Percentiles rank a stretch among this genome's conserved stretches.
Conservation (phyloP, 331 rosid species). For the Prunus yedoensis region DNA sequence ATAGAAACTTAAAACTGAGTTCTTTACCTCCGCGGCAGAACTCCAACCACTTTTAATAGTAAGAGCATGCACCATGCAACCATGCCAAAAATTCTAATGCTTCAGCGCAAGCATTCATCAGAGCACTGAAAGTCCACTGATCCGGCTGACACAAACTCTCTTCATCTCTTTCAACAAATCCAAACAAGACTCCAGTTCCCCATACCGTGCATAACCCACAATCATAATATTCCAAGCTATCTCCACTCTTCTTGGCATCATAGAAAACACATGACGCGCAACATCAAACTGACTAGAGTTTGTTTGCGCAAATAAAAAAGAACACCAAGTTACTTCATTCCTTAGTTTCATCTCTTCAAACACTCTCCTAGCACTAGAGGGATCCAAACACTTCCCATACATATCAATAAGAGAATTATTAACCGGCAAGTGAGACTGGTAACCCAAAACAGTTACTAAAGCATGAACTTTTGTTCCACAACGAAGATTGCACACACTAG, state of each 20-base stretch:
- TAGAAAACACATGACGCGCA: slow-evolving; percentile 49
- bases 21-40: slow-evolving; percentile 57
- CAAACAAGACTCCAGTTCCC: slow-evolving; percentile 55
- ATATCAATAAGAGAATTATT: slow-evolving; percentile 63
- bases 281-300: slow-evolving; percentile 39
- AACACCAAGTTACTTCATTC: slow-evolving; percentile 77
- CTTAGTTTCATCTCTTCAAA: slow-evolving; percentile 53
- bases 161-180: slow-evolving; percentile 59
- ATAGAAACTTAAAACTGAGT: slow-evolving; percentile 74
- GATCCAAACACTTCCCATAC: slow-evolving; percentile 73
- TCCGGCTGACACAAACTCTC: slow-evolving; percentile 50
- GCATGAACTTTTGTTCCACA: slow-evolving; percentile 56
- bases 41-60: slow-evolving; percentile 71
- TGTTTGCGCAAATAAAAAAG: slow-evolving; percentile 58
- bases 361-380: slow-evolving; percentile 54
- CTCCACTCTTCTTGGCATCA: slow-evolving; percentile 60
- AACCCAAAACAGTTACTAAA: slow-evolving; percentile 52
- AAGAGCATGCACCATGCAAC: slow-evolving; percentile 60
- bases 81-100: slow-evolving; percentile 40
- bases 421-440: slow-evolving; percentile 51
- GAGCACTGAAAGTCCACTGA: slow-evolving; percentile 76
- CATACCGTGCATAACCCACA: slow-evolving; percentile 47
- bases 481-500: slow-evolving; percentile 38
- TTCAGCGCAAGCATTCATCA: slow-evolving; percentile 61
- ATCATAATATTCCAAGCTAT: slow-evolving; percentile 80